Percentiles rank a stretch among this genome's conserved stretches.
phyloP scores from a whole-genome alignment of 2,329 filamentous ascomycete genomes.

The Lachnellula willkommii region DNA sequence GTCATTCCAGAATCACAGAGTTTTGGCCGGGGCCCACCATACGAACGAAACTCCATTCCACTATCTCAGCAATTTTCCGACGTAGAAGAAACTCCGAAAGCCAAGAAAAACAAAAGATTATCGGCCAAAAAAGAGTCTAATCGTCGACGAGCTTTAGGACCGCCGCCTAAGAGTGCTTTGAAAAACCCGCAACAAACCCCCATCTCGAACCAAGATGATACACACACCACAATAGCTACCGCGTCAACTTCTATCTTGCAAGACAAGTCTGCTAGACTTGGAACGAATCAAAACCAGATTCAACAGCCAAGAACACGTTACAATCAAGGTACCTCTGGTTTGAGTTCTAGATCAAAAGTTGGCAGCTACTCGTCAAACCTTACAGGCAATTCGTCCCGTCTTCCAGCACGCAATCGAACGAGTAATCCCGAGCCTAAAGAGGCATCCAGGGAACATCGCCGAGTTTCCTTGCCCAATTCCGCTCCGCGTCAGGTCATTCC shows the following conservation, averaged over 20 bases:
- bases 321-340: neutral
- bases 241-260: neutral
- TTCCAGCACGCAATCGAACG: neutral
- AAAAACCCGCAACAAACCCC: neutral
- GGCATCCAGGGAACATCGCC: neutral
- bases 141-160: neutral
- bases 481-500: neutral
- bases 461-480: neutral
- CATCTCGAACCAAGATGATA: neutral
- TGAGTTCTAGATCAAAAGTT: neutral
- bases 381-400: neutral
- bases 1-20: neutral
- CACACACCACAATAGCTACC: neutral
- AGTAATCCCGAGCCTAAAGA: neutral
- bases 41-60: neutral
- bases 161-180: neutral
- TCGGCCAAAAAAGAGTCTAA: neutral
- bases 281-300: neutral
- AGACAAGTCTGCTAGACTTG: neutral
- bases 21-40: neutral
- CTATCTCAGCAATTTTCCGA: neutral
- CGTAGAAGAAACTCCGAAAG: neutral
- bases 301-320: neutral
- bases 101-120: neutral
- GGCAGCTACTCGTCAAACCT: neutral